Base-by-base conservation (phyloP, 2,329 filamentous ascomycete species). In the Apiospora malaysiana region DNA sequence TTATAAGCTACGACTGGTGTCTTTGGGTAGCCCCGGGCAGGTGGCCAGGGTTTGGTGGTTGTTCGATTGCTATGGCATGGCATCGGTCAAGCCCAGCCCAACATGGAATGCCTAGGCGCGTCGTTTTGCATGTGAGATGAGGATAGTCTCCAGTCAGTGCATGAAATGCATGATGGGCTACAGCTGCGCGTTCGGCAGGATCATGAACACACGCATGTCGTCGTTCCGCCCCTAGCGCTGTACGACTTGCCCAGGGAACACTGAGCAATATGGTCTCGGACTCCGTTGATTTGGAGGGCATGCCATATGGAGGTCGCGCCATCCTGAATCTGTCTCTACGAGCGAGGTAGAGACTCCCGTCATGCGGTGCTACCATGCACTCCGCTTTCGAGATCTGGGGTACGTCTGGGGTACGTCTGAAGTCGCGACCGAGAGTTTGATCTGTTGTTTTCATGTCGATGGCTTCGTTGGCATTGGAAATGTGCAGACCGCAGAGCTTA, bases 281-380 rank as follows among this genome's bases (percentile, higher is more conserved):
- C n/a, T n/a, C n/a, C n/a, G n/a, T n/a, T n/a, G n/a, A n/a, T n/a
- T n/a, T n/a, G n/a, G n/a, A n/a, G n/a, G n/a, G n/a, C n/a, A 63
- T 21, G 32, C 14, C 32, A 4, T 12, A 40, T n/a, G 21, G 21
- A 40, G 56, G 18, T 12, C 40, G 56, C 32, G 56, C 18, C 21
- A 21, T 12, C 18, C 21, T 23, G 18, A 7, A 32, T 21, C 21
- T 40, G 18, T 40, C 27, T 63, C 32, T 25, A 9, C 2, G 14
- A 21, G 32, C 51, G 8, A 25, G 51, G n/a, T 18, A 40, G 18
- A 18, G 1, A 21, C 32, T 40, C 56, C 37, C 32, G 32, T 63
- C 56, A 40, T 63, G 56, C 32, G 2, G 56, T 63, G 56, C 18
- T 63, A 63, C 56, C 56, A 37, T 63, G 56, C 56, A 63, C 18